Percentiles rank a stretch among this genome's conserved stretches.
Evolutionary conservation across 805 yeast species (phyloP).

Genomic region (Starmera caribaea): DNA sequence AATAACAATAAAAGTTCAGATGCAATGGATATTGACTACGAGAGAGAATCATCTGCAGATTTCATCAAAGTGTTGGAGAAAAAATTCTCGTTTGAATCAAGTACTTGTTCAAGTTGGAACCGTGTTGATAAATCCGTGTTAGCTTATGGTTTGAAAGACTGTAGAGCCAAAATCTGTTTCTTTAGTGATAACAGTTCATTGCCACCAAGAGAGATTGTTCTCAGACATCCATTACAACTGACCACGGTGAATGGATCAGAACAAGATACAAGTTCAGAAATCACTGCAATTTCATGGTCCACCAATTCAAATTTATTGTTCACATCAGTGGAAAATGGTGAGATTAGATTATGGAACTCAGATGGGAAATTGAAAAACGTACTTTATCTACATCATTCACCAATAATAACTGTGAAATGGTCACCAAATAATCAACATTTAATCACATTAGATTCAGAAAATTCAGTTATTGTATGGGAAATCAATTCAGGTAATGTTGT

Average conservation of each 20-base stretch:
- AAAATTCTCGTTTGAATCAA: conserved; percentile 28
- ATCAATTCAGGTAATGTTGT: conserved; percentile 39
- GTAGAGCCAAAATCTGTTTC: conserved; percentile 32
- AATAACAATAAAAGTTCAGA: conserved; percentile 1
- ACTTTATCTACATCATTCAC: conserved; percentile 40
- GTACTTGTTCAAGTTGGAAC: conserved; percentile 46
- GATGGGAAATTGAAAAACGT: conserved; percentile 58
- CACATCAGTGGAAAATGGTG: conserved; percentile 64
- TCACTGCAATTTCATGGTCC: conserved; percentile 47
- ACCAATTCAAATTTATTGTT: conserved; percentile 52
- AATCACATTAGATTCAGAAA: conserved; percentile 49
- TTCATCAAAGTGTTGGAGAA: conserved; percentile 30
- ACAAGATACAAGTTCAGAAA: conserved; percentile 10
- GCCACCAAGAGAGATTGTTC: conserved; percentile 2
- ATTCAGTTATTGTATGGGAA: conserved; percentile 58
- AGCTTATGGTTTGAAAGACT: conserved; percentile 45
- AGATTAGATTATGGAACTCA: conserved; percentile 66
- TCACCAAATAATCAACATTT: conserved; percentile 43
- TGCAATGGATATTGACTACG: neutral
- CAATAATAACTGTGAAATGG: conserved; percentile 55
- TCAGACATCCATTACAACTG: conserved; percentile 20
- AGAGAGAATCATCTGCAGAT: conserved; percentile 12
- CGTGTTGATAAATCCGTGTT: conserved; percentile 35
- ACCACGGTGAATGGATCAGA: conserved; percentile 18
- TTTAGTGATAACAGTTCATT: conserved; percentile 9